These are phyloP conservation scores for Chloroidium sp. DNA, from an alignment of 163 green algal species.

Conservation along the genomic window DNA sequence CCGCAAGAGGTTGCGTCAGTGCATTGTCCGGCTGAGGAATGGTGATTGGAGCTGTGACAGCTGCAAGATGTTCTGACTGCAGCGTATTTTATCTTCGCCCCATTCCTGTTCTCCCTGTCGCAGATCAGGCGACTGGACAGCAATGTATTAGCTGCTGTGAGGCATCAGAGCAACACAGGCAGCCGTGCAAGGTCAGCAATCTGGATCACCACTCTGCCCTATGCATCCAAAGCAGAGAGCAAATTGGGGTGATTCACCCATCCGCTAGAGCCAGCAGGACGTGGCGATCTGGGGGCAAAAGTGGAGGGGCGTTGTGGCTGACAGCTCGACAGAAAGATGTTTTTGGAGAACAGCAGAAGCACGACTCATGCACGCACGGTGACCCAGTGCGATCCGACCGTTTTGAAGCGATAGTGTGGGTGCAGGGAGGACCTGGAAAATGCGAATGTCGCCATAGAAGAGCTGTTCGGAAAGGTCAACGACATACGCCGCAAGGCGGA, in stretches of 20 bases:
- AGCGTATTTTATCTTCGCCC: too few relatives aligned
- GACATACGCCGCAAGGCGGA: conserved; percentile 86
- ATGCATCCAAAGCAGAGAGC: too few relatives aligned
- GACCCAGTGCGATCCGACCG: too few relatives aligned
- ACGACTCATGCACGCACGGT: too few relatives aligned
- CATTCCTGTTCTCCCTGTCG: not conserved
- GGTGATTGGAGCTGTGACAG: not conserved
- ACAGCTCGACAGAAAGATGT: too few relatives aligned
- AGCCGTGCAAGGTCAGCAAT: conserved; percentile 39
- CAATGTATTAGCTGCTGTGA: conserved; percentile 81
- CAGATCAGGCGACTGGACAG: conserved; percentile 80
- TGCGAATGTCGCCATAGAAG: conserved; percentile 67
- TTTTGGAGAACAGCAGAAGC: too few relatives aligned
- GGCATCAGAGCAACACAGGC: conserved; percentile 68
- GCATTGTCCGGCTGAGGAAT: not conserved
- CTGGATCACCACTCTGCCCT: too few relatives aligned
- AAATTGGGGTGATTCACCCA: too few relatives aligned
- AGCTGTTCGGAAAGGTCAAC: conserved; percentile 70
- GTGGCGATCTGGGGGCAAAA: too few relatives aligned
- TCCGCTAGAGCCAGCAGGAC: too few relatives aligned
- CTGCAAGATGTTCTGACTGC: too few relatives aligned
- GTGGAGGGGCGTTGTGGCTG: too few relatives aligned
- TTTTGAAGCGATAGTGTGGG: not conserved
- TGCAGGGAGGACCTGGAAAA: conserved; percentile 66
- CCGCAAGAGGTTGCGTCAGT: not conserved